A percentile compares a stretch with the other conserved stretches of the same genome.
phyloP scores from a whole-genome alignment of 805 yeast genomes.

The Candida silvatica region DNA sequence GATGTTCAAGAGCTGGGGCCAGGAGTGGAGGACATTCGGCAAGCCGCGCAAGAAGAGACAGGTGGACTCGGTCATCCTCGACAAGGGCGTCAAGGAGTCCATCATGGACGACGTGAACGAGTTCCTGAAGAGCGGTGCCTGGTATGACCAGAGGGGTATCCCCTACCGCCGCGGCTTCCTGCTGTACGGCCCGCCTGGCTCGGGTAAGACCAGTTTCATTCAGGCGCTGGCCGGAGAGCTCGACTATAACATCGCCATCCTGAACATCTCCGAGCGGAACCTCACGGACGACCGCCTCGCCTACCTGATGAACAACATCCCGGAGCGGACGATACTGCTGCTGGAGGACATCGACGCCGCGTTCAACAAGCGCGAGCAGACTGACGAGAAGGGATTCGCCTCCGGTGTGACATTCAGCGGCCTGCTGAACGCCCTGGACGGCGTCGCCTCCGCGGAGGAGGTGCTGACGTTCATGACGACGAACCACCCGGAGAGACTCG shows the following conservation, averaged over 20 bases:
- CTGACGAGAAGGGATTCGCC: constrained; percentile 65
- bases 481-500: constrained; percentile 89
- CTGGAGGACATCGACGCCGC: constrained; percentile 97
- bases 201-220: constrained; percentile 92
- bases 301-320: constrained; percentile 93
- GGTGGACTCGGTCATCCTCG: constrained; percentile 80
- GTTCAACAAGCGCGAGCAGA: constrained; percentile 71
- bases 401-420: constrained; percentile 97
- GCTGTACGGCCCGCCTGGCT: constrained; percentile 95
- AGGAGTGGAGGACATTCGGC: constrained; percentile 98
- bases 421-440: constrained; percentile 86
- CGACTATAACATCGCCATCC: constrained; percentile 90
- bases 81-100: constrained; percentile 57
- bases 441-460: constrained; percentile 96
- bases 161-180: constrained; percentile 95
- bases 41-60: constrained; percentile 84
- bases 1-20: constrained; percentile 90
- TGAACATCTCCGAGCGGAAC: constrained; percentile 84
- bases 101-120: constrained; percentile 70
- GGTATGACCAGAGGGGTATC: constrained; percentile 96
- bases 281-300: constrained; percentile 91
- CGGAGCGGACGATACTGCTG: constrained; percentile 75
- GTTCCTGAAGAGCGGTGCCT: constrained; percentile 68
- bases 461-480: constrained; percentile 97
- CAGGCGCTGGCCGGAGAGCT: constrained; percentile 96